phyloP scores from a whole-genome alignment of 305 asterid genomes.

The Plantago lanceolata region DNA sequence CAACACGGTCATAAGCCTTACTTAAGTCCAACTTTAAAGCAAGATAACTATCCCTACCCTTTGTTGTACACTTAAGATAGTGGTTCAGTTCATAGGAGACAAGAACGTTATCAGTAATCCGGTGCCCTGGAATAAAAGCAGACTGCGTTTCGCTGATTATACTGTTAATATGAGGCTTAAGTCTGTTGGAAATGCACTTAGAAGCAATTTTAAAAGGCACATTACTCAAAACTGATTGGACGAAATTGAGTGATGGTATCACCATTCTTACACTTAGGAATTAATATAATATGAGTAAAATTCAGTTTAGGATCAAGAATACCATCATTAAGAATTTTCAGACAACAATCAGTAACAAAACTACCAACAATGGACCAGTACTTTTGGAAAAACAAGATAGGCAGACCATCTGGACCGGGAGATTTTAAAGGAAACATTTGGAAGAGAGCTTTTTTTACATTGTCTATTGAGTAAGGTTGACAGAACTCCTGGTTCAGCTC shows the following conservation, averaged over 20 bases:
- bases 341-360: not conserved
- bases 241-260: no score
- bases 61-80: not conserved
- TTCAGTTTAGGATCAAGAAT: no score
- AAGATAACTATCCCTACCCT: not conserved
- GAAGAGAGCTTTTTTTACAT: not conserved
- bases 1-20: not conserved
- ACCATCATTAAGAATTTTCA: no score
- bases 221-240: no score
- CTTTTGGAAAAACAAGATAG: not conserved
- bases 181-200: no score
- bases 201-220: no score
- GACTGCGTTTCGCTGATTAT: no score
- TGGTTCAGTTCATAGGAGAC: not conserved
- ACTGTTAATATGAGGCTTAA: no score
- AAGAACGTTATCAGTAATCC: not conserved
- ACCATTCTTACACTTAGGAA: not conserved
- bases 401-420: not conserved
- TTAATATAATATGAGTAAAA: not conserved
- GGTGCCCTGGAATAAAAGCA: not conserved
- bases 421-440: not conserved
- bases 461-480: not conserved
- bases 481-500: not conserved
- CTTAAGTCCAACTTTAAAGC: not conserved
- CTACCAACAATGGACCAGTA: not conserved